Base-by-base conservation (phyloP, 2,329 filamentous ascomycete species). In the Penicillium fuscoglaucum region DNA sequence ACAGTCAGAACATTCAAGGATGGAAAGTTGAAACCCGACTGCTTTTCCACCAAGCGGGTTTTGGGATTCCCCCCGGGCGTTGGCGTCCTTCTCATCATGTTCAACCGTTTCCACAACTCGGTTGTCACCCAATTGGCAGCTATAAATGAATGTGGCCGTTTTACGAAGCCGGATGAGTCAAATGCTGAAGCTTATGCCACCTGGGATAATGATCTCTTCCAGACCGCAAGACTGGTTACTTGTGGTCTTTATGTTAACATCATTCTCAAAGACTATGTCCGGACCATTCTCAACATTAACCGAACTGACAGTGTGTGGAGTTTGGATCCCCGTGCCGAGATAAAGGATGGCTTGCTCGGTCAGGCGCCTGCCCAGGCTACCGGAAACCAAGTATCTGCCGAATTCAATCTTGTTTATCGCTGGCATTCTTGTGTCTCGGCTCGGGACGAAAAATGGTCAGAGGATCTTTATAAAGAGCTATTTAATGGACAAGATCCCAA, bases 11-110 rank as follows among this genome's bases (percentile, higher is more conserved):
- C 85, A 1, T 82, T 84, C 72, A 80, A 83, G 48, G 83, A 87
- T 59, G 88, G 88, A n/a, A 86, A 84, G 65, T 77, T 91, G 59
- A 90, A 90, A 73, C 84, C 86, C 0, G 88, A 91, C 67, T 87
- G 84, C 60, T 90, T 90, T 69, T 83, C 85, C 1, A 86, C 89
- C 66, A 82, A 83, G 56, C 82, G 88, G 12, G 74, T 90, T 1
- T 74, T 90, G 5, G 83, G 84, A 3, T 87, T 90, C 57, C 88
- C 88, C 4, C 84, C 87, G 0, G 88, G 88, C 28, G 86, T 89
- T n/a, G 85, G 85, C 44, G 83, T 84, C 12, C 75, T 90, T 63
- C 72, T 91, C 39, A 84, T 90, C 63, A 83, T 89, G 76, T 90
- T 89, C 78, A 85, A 79, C 62, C 80, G 83, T 6, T 90, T 88